These are phyloP conservation scores for Trichophaea hybrida DNA, from an alignment of 2,329 filamentous ascomycete genomes.

Conservation along the genomic window DNA sequence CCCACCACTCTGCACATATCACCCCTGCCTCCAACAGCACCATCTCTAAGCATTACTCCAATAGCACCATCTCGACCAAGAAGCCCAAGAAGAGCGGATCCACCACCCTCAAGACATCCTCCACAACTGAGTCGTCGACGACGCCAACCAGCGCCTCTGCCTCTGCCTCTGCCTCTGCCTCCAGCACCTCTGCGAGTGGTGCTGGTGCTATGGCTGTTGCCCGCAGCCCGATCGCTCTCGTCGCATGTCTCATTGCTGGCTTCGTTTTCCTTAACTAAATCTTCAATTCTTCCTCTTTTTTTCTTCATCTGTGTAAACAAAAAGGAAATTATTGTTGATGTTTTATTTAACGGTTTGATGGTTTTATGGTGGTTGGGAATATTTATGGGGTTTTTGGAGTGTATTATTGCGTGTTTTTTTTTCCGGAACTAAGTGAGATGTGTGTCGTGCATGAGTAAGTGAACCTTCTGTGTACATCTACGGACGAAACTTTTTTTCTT, in stretches of 20 bases:
- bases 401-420: neutral
- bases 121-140: neutral
- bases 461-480: too few relatives aligned
- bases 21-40: slow-evolving; percentile 4
- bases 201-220: slow-evolving; percentile 9
- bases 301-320: neutral
- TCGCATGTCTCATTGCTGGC: slow-evolving; percentile 18
- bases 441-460: too few relatives aligned
- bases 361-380: neutral
- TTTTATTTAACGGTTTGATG: neutral
- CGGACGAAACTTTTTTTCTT: too few relatives aligned
- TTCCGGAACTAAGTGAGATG: neutral
- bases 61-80: slow-evolving; percentile 5
- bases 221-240: slow-evolving; percentile 17
- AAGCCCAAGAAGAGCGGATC: neutral
- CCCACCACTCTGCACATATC: slow-evolving; percentile 1
- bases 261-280: slow-evolving; percentile 21
- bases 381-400: too few relatives aligned
- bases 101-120: slow-evolving; percentile 1
- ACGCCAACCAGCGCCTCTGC: neutral
- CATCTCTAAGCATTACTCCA: slow-evolving; percentile 2
- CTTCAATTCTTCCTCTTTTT: slow-evolving; percentile 6
- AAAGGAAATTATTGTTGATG: neutral
- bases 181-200: neutral
- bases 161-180: neutral